phyloP scores from a whole-genome alignment of 169 alveolate genomes.

The Plasmodium cynomolgi region DNA sequence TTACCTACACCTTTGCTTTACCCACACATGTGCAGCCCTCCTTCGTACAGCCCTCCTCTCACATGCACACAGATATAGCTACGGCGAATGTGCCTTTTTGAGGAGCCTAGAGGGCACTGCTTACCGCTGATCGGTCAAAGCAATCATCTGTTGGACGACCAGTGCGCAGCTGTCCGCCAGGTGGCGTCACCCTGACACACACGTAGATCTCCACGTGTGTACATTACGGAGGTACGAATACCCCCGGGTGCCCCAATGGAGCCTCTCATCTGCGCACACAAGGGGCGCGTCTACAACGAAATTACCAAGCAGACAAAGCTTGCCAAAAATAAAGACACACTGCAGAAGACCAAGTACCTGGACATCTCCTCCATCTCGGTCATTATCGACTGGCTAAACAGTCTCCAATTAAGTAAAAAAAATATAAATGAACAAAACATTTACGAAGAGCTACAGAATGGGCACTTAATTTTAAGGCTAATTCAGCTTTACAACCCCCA shows the following conservation, averaged over 20 bases:
- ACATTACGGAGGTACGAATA: background rate
- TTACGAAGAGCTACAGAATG: constrained; percentile 63
- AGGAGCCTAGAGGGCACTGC: background rate
- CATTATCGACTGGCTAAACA: constrained; percentile 54
- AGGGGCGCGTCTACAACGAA: constrained; percentile 30
- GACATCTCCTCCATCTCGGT: constrained; percentile 36
- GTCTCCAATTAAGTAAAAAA: constrained; percentile 41
- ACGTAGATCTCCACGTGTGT: background rate
- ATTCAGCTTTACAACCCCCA: constrained; percentile 45
- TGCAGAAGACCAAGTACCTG: constrained; percentile 21
- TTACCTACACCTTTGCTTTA: background rate
- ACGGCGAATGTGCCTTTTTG: background rate
- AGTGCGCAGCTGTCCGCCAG: background rate
- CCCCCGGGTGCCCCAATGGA: background rate
- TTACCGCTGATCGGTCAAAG: background rate
- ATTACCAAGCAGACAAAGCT: constrained; percentile 18
- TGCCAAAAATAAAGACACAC: constrained; percentile 42
- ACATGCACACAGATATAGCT: background rate
- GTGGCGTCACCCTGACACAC: background rate
- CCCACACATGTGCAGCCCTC: background rate
- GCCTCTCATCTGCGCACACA: constrained; percentile 12
- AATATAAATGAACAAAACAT: constrained; percentile 41
- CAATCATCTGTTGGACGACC: background rate
- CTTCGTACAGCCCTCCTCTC: too few species aligned
- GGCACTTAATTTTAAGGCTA: constrained; percentile 34